Evolutionary conservation across 169 alveolate genomes (phyloP), one percentile per base, ranked within the genome.

Genomic region (Plasmodium fragile): DNA sequence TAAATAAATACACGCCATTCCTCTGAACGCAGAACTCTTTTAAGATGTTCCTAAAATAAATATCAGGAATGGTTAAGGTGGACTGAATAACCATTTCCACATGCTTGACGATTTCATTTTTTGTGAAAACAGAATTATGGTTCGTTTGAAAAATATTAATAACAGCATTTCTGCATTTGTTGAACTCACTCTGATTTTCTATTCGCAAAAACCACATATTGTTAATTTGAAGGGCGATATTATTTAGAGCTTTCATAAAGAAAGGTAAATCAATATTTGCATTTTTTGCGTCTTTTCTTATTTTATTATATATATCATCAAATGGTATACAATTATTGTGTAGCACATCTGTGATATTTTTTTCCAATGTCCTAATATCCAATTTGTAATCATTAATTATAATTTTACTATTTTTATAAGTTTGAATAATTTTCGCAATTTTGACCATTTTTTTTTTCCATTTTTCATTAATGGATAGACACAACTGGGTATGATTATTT

Each of bases 11-110:
- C 79, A 80, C 82, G 16, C 94, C 94, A 81, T 80, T 59, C 82
- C 53, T 79, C 16, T 91, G 94, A 34, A 91, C 72, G 82, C 94
- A 91, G 28, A 91, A 91, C 52, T 91, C 94, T n/a, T 91, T 91
- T 52, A 91, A 81, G 25, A 91, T 91, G 82, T 91, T 91, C 83
- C 94, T 91, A 91, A 91, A 91, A 91, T 91, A 91, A 69, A 91
- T 91, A 91, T 91, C 94, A 18, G 94, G 94, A 69, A 91, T 91
- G n/a, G 65, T 91, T 80, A 91, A 30, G 28, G 91, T 65, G 30
- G 83, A 91, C 30, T 91, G 82, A n/a, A 91, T 91, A 53, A 18
- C 8, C 30, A n/a, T 81, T 81, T 91, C 94, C 18, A 81, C 84
- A 25, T 36, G 41, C 18, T 91, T 11, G 7, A 91, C 82, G 6